Conservation (phyloP, 2,329 filamentous ascomycete species). For the Epicoccum nigrum region DNA sequence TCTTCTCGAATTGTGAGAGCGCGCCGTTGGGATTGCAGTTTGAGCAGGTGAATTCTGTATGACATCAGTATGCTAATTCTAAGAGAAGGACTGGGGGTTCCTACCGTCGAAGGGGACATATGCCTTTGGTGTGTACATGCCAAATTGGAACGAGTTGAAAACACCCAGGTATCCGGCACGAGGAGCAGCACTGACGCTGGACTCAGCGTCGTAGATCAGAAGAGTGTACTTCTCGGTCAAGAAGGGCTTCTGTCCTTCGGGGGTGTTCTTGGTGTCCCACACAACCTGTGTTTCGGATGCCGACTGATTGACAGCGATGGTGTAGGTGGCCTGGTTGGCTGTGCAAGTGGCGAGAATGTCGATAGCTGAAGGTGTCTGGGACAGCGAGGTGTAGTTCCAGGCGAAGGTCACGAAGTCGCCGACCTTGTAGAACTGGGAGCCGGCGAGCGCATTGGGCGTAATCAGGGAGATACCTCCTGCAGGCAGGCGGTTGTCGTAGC, state of each 20-base stretch:
- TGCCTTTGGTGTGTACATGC: conserved; percentile 65
- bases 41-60: conserved; percentile 59
- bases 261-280: conserved; percentile 63
- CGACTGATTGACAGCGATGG: conserved; percentile 64
- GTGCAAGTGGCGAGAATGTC: conserved; percentile 68
- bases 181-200: conserved; percentile 58
- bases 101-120: conserved; percentile 58
- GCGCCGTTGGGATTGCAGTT: conserved; percentile 58
- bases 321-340: conserved; percentile 65
- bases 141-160: conserved; percentile 62
- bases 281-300: conserved; percentile 59
- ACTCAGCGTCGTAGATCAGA: conserved; percentile 64
- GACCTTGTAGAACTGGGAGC: conserved; percentile 67
- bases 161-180: conserved; percentile 61
- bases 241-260: conserved; percentile 51
- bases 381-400: conserved; percentile 73
- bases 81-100: conserved; percentile 16
- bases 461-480: conserved; percentile 68
- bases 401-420: conserved; percentile 67
- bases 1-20: conserved; percentile 58
- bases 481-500: conserved; percentile 59
- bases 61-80: conserved; percentile 13
- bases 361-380: conserved; percentile 62
- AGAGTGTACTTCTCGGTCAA: conserved; percentile 68
- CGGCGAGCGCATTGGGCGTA: conserved; percentile 58